Conservation (phyloP, 306 rosid genomes). For the Quercus rubra region DNA sequence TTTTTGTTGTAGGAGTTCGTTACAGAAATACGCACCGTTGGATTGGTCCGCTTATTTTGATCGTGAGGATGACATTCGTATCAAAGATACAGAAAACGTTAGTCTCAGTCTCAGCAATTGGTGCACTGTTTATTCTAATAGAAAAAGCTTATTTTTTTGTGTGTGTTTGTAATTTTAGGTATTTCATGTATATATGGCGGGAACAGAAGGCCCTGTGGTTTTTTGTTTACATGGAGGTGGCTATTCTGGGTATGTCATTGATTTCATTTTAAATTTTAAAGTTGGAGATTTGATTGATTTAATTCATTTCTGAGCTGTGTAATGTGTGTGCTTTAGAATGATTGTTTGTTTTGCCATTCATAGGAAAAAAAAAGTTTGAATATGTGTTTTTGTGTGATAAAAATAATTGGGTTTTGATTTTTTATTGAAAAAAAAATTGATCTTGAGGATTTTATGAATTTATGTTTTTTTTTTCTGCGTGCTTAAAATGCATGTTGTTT, state of each 20-base stretch:
- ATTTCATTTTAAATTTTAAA: neutral
- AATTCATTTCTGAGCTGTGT: no score
- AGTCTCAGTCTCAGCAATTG: constrained; percentile 33
- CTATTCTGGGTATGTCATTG: constrained; percentile 69
- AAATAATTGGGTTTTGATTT: no score
- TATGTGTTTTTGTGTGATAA: no score
- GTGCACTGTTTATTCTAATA: neutral
- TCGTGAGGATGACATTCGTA: constrained; percentile 59
- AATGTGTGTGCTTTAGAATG: no score
- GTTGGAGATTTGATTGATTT: neutral
- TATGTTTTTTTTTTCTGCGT: no score
- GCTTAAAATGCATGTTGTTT: no score
- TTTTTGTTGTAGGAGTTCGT: constrained; percentile 43
- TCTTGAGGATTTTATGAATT: no score
- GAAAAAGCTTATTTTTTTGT: neutral
- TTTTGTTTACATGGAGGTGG: constrained; percentile 98
- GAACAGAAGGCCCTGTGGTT: constrained; percentile 94
- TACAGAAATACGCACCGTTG: constrained; percentile 55
- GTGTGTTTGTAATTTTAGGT: constrained; percentile 50
- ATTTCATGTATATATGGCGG: constrained; percentile 89
- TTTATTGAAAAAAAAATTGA: no score
- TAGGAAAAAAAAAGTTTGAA: no score
- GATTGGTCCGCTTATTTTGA: constrained; percentile 79
- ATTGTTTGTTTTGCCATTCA: no score
- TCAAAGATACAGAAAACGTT: constrained; percentile 66